Conservation (phyloP, 2,329 filamentous ascomycete species). For the Trichophyton equinum region DNA sequence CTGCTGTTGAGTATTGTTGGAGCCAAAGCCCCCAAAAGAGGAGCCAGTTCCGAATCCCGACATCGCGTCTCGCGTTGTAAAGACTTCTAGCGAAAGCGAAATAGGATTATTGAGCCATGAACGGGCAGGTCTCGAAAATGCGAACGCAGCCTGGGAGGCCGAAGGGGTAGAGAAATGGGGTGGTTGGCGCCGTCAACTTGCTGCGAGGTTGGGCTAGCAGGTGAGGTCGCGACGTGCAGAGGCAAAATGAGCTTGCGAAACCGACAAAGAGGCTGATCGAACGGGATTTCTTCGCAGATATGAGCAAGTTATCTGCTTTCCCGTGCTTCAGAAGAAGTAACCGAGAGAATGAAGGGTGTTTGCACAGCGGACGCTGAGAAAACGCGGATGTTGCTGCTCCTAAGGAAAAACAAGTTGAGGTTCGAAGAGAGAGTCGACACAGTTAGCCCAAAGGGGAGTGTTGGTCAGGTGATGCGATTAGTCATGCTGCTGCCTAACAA, state of each 20-base stretch:
- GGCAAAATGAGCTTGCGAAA: slow-evolving; percentile 1
- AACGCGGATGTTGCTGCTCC: neutral
- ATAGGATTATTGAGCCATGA: neutral
- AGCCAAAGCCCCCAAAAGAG: slow-evolving; percentile 13
- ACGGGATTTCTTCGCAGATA: neutral
- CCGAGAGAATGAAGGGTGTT: neutral
- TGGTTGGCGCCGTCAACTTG: neutral
- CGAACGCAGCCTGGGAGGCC: neutral
- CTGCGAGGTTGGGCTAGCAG: neutral
- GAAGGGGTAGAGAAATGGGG: neutral
- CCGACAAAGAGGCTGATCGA: neutral
- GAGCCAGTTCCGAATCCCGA: slow-evolving; percentile 12
- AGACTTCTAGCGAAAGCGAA: neutral
- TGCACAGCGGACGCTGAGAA: neutral
- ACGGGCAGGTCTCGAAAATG: neutral
- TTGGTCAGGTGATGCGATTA: neutral
- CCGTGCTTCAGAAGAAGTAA: neutral
- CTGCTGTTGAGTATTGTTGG: slow-evolving; percentile 11
- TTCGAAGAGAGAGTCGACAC: neutral
- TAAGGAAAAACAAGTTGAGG: neutral
- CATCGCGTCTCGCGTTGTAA: slow-evolving; percentile 8
- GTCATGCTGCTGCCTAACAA: slow-evolving; percentile 1
- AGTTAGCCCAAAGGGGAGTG: neutral
- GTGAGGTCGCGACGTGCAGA: neutral
- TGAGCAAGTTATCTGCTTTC: neutral